Evolutionary conservation across 2,329 filamentous ascomycete species (phyloP).

Genomic region (Trichoderma guizhouense): DNA sequence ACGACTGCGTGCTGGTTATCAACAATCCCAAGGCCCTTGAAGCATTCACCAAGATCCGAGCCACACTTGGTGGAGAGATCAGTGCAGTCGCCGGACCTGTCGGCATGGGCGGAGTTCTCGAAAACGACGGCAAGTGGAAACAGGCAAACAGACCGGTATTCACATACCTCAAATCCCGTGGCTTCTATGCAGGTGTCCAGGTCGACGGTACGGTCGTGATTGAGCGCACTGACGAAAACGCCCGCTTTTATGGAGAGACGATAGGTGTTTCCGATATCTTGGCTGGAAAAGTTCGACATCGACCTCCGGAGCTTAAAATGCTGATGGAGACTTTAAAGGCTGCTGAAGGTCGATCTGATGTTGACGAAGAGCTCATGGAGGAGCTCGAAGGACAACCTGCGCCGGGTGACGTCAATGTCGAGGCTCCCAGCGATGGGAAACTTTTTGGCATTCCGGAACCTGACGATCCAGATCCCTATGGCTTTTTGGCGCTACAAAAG

Average conservation of each 20-base stretch:
- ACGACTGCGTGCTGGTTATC: constrained; percentile 73
- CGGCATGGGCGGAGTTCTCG: constrained; percentile 60
- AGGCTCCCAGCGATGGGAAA: constrained; percentile 26
- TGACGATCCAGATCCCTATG: constrained; percentile 38
- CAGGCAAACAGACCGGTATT: constrained; percentile 59
- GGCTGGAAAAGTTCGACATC: constrained; percentile 36
- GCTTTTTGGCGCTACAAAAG: constrained; percentile 35
- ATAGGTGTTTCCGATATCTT: constrained; percentile 30
- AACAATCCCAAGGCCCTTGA: constrained; percentile 65
- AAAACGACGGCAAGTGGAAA: constrained; percentile 30
- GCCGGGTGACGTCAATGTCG: constrained; percentile 36
- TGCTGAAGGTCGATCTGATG: constrained; percentile 33
- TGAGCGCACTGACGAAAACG: constrained; percentile 73
- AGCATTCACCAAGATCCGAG: constrained; percentile 63
- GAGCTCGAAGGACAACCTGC: constrained; percentile 25
- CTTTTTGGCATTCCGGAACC: constrained; percentile 38
- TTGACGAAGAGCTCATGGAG: constrained; percentile 28
- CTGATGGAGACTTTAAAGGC: constrained; percentile 39
- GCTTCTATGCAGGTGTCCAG: constrained; percentile 74
- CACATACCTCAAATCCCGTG: constrained; percentile 78
- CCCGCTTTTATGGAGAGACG: constrained; percentile 67
- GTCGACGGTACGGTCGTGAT: constrained; percentile 79
- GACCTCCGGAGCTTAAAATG: constrained; percentile 38
- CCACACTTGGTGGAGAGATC: constrained; percentile 68
- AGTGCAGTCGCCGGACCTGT: constrained; percentile 59